Percentiles rank a stretch among this genome's conserved stretches.
Evolutionary conservation across 2,329 filamentous ascomycete genomes (phyloP).

Genomic region (Phyllachora maydis): DNA sequence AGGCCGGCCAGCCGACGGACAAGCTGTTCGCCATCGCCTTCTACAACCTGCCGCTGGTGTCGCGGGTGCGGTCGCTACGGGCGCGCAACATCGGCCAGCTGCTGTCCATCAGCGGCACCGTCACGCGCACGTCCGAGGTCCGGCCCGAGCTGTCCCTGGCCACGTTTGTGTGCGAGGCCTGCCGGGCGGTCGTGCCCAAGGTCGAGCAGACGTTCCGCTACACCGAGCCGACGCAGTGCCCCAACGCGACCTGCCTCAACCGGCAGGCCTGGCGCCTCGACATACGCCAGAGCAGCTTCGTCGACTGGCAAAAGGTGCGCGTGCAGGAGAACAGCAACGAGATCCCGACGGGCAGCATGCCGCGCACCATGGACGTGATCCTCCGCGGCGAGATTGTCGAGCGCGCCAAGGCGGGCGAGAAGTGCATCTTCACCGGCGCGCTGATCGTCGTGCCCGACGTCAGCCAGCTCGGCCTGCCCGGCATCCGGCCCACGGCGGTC

Average conservation of each 20-base stretch:
- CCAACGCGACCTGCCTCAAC: slow-evolving; percentile 93
- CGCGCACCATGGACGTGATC: slow-evolving; percentile 87
- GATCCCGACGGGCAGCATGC: slow-evolving; percentile 85
- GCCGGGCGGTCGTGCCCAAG: slow-evolving; percentile 95
- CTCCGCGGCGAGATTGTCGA: slow-evolving; percentile 94
- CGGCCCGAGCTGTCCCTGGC: slow-evolving; percentile 85
- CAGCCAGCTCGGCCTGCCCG: slow-evolving; percentile 80
- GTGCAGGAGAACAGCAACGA: slow-evolving; percentile 99
- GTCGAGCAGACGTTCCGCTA: slow-evolving; percentile 68
- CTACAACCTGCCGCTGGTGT: slow-evolving; percentile 79
- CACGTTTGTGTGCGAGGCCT: slow-evolving; percentile 81
- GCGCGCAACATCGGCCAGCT: slow-evolving; percentile 85
- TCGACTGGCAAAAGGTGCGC: slow-evolving; percentile 92
- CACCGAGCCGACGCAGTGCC: slow-evolving; percentile 85
- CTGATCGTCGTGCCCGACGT: slow-evolving; percentile 94
- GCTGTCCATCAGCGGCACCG: slow-evolving; percentile 94
- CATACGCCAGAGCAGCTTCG: slow-evolving; percentile 84
- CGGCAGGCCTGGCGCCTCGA: slow-evolving; percentile 77
- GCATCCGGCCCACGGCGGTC: slow-evolving; percentile 61
- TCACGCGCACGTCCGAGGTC: slow-evolving; percentile 88
- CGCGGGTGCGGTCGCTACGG: slow-evolving; percentile 67
- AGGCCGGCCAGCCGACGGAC: slow-evolving; percentile 86
- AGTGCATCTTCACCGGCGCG: slow-evolving; percentile 93
- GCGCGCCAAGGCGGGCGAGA: slow-evolving; percentile 86
- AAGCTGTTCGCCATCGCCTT: slow-evolving; percentile 88